Evolutionary conservation across 1,284 basidiomycete species (phyloP).

Genomic region (Heliocybe sulcata): DNA sequence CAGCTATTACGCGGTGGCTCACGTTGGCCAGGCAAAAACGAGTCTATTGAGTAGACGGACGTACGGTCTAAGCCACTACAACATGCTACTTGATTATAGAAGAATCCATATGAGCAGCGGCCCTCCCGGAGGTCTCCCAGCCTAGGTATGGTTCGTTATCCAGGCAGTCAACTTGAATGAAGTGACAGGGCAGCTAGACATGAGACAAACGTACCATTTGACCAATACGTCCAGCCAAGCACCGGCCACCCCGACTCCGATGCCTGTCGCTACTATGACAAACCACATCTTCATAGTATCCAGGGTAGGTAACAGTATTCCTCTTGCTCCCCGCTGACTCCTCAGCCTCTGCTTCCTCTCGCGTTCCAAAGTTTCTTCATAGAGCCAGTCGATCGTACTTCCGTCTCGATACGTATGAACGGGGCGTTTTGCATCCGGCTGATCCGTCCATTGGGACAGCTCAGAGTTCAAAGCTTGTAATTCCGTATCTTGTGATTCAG

Average conservation of each 20-base stretch:
- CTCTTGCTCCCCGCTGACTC: constrained; percentile 45
- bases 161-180: background rate
- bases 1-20: constrained; percentile 33
- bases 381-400: constrained; percentile 63
- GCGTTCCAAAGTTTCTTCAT: constrained; percentile 60
- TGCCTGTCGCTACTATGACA: constrained; percentile 56
- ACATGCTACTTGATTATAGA: constrained; percentile 68
- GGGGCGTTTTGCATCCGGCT: background rate
- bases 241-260: constrained; percentile 64
- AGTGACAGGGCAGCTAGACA: background rate
- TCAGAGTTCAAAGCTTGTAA: background rate
- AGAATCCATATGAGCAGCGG: constrained; percentile 62
- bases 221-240: constrained; percentile 72
- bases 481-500: background rate
- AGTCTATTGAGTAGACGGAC: constrained; percentile 19
- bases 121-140: constrained; percentile 66
- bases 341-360: constrained; percentile 43
- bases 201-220: constrained; percentile 46
- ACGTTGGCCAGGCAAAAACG: constrained; percentile 3
- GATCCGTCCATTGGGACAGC: constrained; percentile 3
- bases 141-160: constrained; percentile 30
- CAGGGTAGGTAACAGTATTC: constrained; percentile 43
- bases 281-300: constrained; percentile 63
- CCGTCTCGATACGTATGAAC: constrained; percentile 41
- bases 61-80: constrained; percentile 69